phyloP scores from a whole-genome alignment of 768 basidiomycete species.

The Suillus bovinus region DNA sequence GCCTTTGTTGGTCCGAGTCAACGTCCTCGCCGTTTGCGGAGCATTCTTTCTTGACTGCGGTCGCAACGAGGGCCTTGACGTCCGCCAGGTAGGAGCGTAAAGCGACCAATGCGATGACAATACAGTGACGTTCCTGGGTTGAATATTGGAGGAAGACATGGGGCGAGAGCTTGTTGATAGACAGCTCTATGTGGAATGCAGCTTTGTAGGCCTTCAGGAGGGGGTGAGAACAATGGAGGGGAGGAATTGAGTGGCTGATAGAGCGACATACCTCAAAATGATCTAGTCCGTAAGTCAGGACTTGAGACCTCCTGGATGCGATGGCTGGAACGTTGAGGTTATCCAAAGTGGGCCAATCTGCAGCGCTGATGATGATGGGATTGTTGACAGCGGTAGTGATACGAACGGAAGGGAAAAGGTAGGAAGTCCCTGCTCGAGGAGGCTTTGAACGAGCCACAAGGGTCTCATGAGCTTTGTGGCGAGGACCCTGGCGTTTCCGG shows the following conservation, averaged over 20 bases:
- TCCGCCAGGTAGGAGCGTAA: background rate
- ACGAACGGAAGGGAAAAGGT: background rate
- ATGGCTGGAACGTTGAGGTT: background rate
- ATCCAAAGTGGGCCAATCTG: background rate
- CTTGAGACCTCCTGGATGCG: background rate
- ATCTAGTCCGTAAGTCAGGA: background rate
- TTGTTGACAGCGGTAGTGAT: background rate
- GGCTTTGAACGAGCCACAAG: background rate
- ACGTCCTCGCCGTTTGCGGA: too few species aligned
- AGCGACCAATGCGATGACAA: background rate
- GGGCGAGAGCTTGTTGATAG: background rate
- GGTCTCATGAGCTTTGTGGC: background rate
- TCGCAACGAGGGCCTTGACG: background rate
- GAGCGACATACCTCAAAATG: background rate
- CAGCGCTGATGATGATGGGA: background rate
- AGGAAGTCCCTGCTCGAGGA: background rate
- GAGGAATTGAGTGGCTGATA: too few species aligned
- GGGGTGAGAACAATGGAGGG: too few species aligned
- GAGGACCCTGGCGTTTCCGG: background rate
- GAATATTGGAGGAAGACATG: background rate
- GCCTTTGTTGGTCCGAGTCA: background rate
- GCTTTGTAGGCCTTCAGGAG: background rate
- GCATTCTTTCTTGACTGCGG: background rate
- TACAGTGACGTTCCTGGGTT: background rate
- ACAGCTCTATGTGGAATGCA: background rate